phyloP scores from a whole-genome alignment of 2,329 filamentous ascomycete species.

The Cytospora leucostoma region DNA sequence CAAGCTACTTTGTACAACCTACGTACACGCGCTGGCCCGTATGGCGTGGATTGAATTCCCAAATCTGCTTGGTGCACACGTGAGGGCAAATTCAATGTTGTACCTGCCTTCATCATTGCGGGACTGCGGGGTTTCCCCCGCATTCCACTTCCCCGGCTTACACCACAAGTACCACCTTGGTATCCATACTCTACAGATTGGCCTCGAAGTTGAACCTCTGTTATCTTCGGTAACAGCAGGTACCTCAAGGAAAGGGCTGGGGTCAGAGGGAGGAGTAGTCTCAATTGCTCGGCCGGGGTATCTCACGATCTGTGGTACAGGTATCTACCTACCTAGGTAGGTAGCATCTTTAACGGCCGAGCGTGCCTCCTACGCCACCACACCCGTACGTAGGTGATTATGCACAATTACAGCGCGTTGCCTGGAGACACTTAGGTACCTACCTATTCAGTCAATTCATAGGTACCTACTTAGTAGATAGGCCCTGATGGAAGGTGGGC shows the following conservation, averaged over 20 bases:
- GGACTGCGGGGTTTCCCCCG: background rate
- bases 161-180: too few relatives aligned
- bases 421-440: too few relatives aligned
- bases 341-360: background rate
- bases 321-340: background rate
- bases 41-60: too few relatives aligned
- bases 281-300: background rate
- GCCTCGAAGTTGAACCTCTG: background rate
- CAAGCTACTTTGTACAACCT: too few relatives aligned
- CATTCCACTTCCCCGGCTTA: background rate
- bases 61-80: background rate
- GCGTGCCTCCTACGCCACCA: too few relatives aligned
- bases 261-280: background rate
- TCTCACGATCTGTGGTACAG: background rate
- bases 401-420: too few relatives aligned
- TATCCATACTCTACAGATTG: background rate
- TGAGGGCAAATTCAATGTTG: background rate
- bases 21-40: too few relatives aligned
- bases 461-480: too few relatives aligned
- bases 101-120: constrained; percentile 8
- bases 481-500: too few relatives aligned
- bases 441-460: too few relatives aligned
- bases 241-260: background rate
- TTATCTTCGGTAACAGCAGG: background rate
- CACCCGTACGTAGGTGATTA: too few relatives aligned